Base-by-base conservation (phyloP, 2,329 filamentous ascomycete genomes). In the Zymoseptoria pseudotritici region DNA sequence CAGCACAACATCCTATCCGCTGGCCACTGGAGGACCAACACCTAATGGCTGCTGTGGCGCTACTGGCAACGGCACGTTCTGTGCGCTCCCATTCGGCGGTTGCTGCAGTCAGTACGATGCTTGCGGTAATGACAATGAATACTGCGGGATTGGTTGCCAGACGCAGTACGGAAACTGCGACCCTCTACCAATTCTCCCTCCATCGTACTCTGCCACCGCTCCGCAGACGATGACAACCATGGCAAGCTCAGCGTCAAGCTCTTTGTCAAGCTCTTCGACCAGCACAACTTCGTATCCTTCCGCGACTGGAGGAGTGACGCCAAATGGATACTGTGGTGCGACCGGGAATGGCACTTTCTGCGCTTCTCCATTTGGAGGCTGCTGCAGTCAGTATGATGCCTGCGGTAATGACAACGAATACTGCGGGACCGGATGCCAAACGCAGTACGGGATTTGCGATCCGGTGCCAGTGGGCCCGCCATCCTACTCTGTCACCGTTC, bases 131-230 rank as follows among this genome's bases (percentile, higher is more conserved):
- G 36, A 49, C 24, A 36, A 60, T 50, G 13, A 61, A 17, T 61
- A 61, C 53, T 65, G 60, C 24, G 63, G 61, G 3, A 26, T 20
- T 21, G 61, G 61, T 20, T 65, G 61, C 46, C 61, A 63, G 42
- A 22, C 52, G 19, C 68, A 59, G 62, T 74, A 75, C 46, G 74
- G 73, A 50, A 70, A 68, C 57, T 79, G 77, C 67, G 59, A 64
- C 51, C 60, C 20, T 53, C 21, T 29, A 24, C 22, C 52, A 2
- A 17, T 29, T 24, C 21, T 22, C 22, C 22, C 52, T 24, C 29
- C 29, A 31, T 19, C 20, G 22, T 26, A 9, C n/a, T 53, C 52
- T 24, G 52, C 22, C 22, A 19, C 36, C 5, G 36, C 36, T 46
- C 36, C 36, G 36, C 36, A 46, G 36, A 46, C 17, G 36, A 46